phyloP scores from a whole-genome alignment of 1,284 basidiomycete species.

The Serendipita sp. region DNA sequence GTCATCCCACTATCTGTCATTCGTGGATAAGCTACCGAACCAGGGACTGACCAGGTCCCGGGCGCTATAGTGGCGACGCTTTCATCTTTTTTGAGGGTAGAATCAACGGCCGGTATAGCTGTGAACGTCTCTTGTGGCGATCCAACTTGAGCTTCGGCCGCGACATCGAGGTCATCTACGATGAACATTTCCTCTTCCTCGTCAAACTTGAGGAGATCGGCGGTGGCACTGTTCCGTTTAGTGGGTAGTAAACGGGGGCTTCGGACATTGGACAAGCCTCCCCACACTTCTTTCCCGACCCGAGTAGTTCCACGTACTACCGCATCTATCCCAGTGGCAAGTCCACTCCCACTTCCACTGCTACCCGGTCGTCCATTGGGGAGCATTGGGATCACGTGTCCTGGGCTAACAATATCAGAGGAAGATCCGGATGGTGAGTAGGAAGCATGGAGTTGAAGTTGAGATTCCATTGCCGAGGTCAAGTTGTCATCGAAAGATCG shows the following conservation, averaged over 20 bases:
- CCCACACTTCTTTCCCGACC: neutral
- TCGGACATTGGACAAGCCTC: neutral
- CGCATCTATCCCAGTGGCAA: neutral
- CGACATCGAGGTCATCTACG: neutral
- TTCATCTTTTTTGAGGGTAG: neutral
- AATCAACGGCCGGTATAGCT: neutral
- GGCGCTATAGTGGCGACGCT: neutral
- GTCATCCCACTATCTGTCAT: constrained; percentile 6
- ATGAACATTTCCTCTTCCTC: neutral
- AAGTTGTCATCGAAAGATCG: neutral
- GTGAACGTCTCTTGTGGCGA: neutral
- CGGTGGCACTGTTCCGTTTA: neutral
- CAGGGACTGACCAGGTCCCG: neutral
- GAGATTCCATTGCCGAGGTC: neutral
- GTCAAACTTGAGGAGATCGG: constrained; percentile 1
- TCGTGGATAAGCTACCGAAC: neutral
- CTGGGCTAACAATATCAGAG: neutral
- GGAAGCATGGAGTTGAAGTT: neutral
- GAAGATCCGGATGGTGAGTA: neutral
- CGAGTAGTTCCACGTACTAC: neutral
- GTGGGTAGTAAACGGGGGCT: neutral
- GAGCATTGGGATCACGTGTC: neutral
- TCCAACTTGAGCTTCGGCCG: neutral
- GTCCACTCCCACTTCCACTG: neutral
- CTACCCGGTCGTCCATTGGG: neutral